Base-by-base conservation (phyloP, 2,329 filamentous ascomycete species). In the Rhynchosporium graminicola region DNA sequence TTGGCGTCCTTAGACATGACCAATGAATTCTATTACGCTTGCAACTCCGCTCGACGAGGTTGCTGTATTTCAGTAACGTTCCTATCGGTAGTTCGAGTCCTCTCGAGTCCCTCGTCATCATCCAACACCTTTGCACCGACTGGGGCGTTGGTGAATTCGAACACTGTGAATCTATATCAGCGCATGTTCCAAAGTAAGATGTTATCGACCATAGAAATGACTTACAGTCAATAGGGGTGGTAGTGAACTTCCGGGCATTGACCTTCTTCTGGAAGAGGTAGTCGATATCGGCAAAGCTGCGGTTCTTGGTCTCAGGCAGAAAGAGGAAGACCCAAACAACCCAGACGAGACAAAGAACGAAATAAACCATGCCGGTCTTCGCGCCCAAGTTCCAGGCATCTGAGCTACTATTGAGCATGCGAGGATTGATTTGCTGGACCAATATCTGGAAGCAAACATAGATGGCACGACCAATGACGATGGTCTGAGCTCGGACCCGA, bases 211-310 rank as follows among this genome's bases (percentile, higher is more conserved):
- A 43, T 20, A n/a, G 56, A n/a, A 7, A 20, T 12, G 10, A 10
- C 56, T 58, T 58, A 58, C 56, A 38, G 38, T 58, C 56, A 38
- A 58, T 20, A 13, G 56, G 56, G n/a, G 56, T 58, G 8, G 43
- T 38, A 36, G 56, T 43, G 43, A 58, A 58, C 20, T 48, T 46
- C 13, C 56, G 29, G 2, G 56, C 40, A 8, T 46, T 36, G 43
- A 48, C 56, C 43, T 58, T 58, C 42, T 46, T 58, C 31, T 58
- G 56, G 43, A 58, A 58, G 31, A 58, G 56, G 12, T 58, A 58
- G 56, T 58, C 56, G 43, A 58, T 58, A 36, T 58, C 56, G 3
- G 56, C 56, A 38, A 58, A 58, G 42, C 42, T 58, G 6, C 56
- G 43, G 56, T 58, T 58, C 56, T 28, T 58, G 42, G 43, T 58